A percentile compares a stretch with the other conserved stretches of the same genome.
Evolutionary conservation across 768 basidiomycete genomes (phyloP).

Genomic region (Coprinopsis sp.): DNA sequence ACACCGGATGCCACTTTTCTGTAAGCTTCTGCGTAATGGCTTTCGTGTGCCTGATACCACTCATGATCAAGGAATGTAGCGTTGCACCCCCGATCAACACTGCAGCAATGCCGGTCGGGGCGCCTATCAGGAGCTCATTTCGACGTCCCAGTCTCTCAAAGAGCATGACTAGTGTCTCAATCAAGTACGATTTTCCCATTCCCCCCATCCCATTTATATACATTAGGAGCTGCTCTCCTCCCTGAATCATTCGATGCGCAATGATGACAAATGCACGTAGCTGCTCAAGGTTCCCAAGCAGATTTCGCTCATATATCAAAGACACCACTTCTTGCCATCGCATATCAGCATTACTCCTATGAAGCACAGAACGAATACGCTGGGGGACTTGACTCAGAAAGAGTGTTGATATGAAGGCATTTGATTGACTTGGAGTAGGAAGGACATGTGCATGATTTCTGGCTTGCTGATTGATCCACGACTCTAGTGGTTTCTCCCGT

Average conservation of each 20-base stretch:
- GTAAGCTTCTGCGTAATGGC: background rate
- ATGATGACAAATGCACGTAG: slow-evolving; percentile 4
- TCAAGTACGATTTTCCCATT: slow-evolving; percentile 26
- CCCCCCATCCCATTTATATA: slow-evolving; percentile 25
- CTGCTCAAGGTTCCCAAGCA: background rate
- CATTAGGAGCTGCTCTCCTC: slow-evolving; percentile 18
- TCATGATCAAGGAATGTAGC: slow-evolving; percentile 21
- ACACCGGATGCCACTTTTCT: slow-evolving; percentile 16
- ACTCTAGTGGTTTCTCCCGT: too few species aligned
- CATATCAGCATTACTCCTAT: background rate
- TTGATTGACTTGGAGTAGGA: too few species aligned
- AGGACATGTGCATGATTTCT: too few species aligned
- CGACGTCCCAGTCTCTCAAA: slow-evolving; percentile 9
- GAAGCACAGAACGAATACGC: background rate
- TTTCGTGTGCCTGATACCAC: slow-evolving; percentile 1
- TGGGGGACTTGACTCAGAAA: too few species aligned
- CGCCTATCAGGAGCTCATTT: slow-evolving; percentile 16
- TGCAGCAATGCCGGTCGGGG: slow-evolving; percentile 28
- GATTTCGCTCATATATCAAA: background rate
- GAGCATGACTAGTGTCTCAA: slow-evolving; percentile 17
- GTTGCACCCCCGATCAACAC: slow-evolving; percentile 24
- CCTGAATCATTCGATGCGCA: slow-evolving; percentile 6
- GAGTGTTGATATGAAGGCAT: too few species aligned
- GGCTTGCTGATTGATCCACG: too few species aligned
- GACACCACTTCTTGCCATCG: background rate